These are phyloP conservation scores for Aureobasidium uvarum DNA, from an alignment of 2,329 filamentous ascomycete genomes.

Conservation along the genomic window DNA sequence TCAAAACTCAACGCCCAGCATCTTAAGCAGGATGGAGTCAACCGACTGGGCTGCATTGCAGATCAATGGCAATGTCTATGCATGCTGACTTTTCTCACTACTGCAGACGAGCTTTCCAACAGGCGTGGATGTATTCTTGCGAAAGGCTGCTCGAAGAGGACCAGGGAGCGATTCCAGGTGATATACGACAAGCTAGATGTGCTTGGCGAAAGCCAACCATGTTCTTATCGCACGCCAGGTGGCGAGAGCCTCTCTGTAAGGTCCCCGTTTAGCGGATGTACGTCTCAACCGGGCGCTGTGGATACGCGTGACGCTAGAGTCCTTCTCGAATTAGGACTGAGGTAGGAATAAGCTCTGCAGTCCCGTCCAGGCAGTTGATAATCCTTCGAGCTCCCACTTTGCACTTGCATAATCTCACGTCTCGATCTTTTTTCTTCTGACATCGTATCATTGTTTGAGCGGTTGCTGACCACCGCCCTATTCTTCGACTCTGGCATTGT, in stretches of 20 bases:
- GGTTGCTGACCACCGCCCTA: background rate
- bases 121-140: no score
- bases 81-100: background rate
- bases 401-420: background rate
- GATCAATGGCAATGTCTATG: slow-evolving; percentile 8
- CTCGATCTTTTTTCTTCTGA: slow-evolving; percentile 3
- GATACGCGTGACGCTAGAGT: slow-evolving; percentile 24
- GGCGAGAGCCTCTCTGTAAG: slow-evolving; percentile 4
- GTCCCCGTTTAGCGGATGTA: slow-evolving; percentile 4
- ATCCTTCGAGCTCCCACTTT: slow-evolving; percentile 12
- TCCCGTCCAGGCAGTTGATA: slow-evolving; percentile 16
- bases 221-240: slow-evolving; percentile 14
- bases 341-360: slow-evolving; percentile 18
- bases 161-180: background rate
- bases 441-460: background rate
- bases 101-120: background rate
- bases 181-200: background rate
- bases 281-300: background rate
- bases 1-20: slow-evolving; percentile 8
- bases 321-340: slow-evolving; percentile 22
- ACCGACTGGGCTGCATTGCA: slow-evolving; percentile 5
- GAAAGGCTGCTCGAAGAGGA: background rate
- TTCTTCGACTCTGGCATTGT: background rate
- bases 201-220: slow-evolving; percentile 14
- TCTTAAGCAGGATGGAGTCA: background rate